phyloP scores from a whole-genome alignment of 2,329 filamentous ascomycete species.

The Sporothrix curviconia region DNA sequence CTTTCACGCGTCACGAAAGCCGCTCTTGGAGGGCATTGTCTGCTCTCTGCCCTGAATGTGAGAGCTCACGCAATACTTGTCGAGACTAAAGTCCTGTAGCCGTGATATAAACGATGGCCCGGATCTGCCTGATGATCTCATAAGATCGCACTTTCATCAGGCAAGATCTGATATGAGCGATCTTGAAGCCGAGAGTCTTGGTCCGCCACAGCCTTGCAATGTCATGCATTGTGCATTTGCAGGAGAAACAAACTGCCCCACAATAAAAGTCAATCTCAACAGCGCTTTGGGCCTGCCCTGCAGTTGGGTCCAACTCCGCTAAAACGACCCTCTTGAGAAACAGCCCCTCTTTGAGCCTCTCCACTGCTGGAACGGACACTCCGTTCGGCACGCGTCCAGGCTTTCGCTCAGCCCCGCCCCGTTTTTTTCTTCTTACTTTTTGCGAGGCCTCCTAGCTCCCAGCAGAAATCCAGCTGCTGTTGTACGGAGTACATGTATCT shows the following conservation, averaged over 20 bases:
- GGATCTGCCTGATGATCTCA: neutral
- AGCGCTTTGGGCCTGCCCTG: neutral
- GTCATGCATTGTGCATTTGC: neutral
- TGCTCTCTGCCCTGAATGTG: neutral
- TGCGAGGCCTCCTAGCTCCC: slow-evolving; percentile 2
- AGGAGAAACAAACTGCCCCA: neutral
- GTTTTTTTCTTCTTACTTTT: neutral
- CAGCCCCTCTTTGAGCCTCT: too few species aligned
- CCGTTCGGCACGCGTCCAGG: too few species aligned
- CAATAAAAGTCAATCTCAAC: neutral
- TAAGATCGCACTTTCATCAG: too few species aligned
- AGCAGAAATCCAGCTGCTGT: neutral
- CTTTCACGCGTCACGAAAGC: too few species aligned
- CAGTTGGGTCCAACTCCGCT: too few species aligned
- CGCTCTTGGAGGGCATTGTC: too few species aligned
- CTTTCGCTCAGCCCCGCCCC: too few species aligned
- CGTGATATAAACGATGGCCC: neutral
- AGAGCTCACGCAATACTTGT: too few species aligned
- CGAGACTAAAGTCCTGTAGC: neutral
- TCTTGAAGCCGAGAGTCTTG: neutral
- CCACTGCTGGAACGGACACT: too few species aligned
- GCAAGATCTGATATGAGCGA: neutral
- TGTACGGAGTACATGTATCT: too few species aligned
- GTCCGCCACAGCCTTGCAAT: neutral
- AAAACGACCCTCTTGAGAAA: too few species aligned